A percentile compares a stretch with the other conserved stretches of the same genome.
Conservation (phyloP, 176 grass and related monocot genomes). For the Dendrocalamus sinicus region DNA sequence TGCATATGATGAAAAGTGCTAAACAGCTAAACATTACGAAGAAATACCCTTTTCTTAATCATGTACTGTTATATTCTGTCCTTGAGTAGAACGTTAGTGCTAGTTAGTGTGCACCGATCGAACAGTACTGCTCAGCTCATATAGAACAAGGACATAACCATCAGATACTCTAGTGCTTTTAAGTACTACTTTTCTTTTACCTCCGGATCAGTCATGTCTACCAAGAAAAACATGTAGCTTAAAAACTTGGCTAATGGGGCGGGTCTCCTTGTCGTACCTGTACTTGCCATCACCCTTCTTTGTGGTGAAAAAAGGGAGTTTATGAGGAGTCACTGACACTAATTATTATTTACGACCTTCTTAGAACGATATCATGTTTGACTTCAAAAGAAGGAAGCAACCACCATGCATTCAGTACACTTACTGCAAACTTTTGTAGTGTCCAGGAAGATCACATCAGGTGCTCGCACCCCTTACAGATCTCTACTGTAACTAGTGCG, state of each 20-base stretch:
- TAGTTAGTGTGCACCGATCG: slow-evolving; percentile 42
- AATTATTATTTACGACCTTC: slow-evolving; percentile 25
- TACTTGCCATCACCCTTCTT: slow-evolving; percentile 40
- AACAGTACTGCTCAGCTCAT: slow-evolving; percentile 28
- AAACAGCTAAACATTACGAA: too few relatives aligned
- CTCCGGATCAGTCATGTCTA: slow-evolving; percentile 46
- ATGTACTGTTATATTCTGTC: slow-evolving; percentile 28
- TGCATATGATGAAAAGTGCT: too few relatives aligned
- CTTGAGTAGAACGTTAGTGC: slow-evolving; percentile 42
- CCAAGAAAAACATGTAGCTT: slow-evolving; percentile 27
- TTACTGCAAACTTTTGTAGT: slow-evolving; percentile 26
- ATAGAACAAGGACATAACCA: slow-evolving; percentile 25
- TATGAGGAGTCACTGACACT: slow-evolving; percentile 9
- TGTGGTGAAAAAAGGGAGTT: not conserved
- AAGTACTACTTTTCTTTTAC: slow-evolving; percentile 6
- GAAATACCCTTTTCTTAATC: not conserved
- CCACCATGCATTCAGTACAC: slow-evolving; percentile 14
- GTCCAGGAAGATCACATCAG: slow-evolving; percentile 38
- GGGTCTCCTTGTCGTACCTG: slow-evolving; percentile 31
- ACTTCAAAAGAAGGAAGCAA: slow-evolving; percentile 41
- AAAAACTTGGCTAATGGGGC: slow-evolving; percentile 2
- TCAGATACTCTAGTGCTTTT: slow-evolving; percentile 21
- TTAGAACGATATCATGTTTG: slow-evolving; percentile 33
- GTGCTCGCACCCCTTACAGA: slow-evolving; percentile 38
- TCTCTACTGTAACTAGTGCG: slow-evolving; percentile 50